Percentiles rank a stretch among this genome's conserved stretches.
These are phyloP conservation scores for Striga asiatica DNA, from an alignment of 257 asterid species.

Conservation along the genomic window DNA sequence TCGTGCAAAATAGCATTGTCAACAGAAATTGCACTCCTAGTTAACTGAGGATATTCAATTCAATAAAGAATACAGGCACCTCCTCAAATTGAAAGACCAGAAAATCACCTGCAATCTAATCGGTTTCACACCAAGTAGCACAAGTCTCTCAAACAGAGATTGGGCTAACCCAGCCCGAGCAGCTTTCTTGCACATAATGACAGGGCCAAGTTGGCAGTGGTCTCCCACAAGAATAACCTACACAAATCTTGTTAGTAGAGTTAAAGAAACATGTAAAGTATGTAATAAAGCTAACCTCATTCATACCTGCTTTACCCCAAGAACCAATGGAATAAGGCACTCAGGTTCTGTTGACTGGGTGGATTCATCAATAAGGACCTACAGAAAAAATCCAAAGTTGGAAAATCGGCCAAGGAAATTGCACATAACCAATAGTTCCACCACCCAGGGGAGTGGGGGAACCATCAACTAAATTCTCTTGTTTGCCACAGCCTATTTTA, in stretches of 20 bases:
- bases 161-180: slow-evolving; percentile 99
- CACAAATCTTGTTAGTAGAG: slow-evolving; percentile 13
- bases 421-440: not conserved
- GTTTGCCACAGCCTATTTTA: slow-evolving; percentile 15
- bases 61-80: not conserved
- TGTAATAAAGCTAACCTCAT: not conserved
- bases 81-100: slow-evolving; percentile 7
- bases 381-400: slow-evolving; percentile 5
- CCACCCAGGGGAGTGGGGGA: not conserved
- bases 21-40: slow-evolving; percentile 7
- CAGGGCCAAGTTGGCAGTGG: slow-evolving; percentile 99
- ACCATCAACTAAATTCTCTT: not conserved
- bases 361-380: slow-evolving; percentile 98
- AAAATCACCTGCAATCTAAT: slow-evolving; percentile 85
- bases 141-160: slow-evolving; percentile 94
- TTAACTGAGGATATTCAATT: not conserved
- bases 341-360: slow-evolving; percentile 98
- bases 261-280: not conserved
- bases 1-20: not conserved
- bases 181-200: slow-evolving; percentile 99
- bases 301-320: slow-evolving; percentile 86
- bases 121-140: slow-evolving; percentile 91
- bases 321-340: slow-evolving; percentile 95
- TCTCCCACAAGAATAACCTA: slow-evolving; percentile 96
- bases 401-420: slow-evolving; percentile 7